Evolutionary conservation across 2,329 filamentous ascomycete genomes (phyloP), one percentile per base, ranked within the genome.

Genomic region (Hortaea sp.): DNA sequence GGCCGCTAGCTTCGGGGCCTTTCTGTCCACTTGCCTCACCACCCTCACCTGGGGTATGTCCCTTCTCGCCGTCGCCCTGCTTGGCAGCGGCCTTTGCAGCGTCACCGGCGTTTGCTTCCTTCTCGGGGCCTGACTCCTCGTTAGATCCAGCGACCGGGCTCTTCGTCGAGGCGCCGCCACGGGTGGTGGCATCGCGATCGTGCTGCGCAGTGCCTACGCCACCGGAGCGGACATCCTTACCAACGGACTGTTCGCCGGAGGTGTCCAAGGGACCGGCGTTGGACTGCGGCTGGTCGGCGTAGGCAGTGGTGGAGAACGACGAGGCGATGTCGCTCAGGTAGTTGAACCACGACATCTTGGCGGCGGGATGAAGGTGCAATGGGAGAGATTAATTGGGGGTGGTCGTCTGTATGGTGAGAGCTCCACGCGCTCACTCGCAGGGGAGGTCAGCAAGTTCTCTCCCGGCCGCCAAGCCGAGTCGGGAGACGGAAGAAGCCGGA

Each of bases 281-380:
- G 55, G 72, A 68, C 55, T 76, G 70, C 50, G 69, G 31, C 62
- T 76, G 75, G 69, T 83, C 79, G 66, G 76, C 75, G 62, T 81
- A 73, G 57, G 73, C 72, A 64, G 80, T 73, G 58, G 73, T 68
- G 68, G 71, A 78, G 71, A 79, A 79, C 72, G 74, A 81, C 71
- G 74, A 79, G 71, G 74, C 79, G 72, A 75, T 69, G 66, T 80
- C 77, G 67, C 73, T 71, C 69, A 82, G 74, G 68, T 79, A 76
- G 64, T 81, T 77, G 66, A 76, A 71, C 70, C 82, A 69, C 66
- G 77, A 77, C 79, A 82, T 82, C 52, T 54, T 61, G 59, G 47
- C 52, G 57, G 49, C 48, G 49, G 48, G 55, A 53, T 54, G 30
- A 41, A 34, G 40, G 35, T 42, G 29, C 1, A 31, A 43, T 37